A percentile compares a stretch with the other conserved stretches of the same genome.
phyloP scores from a whole-genome alignment of 1,284 basidiomycete genomes.

The Rhodotorula sp. region DNA sequence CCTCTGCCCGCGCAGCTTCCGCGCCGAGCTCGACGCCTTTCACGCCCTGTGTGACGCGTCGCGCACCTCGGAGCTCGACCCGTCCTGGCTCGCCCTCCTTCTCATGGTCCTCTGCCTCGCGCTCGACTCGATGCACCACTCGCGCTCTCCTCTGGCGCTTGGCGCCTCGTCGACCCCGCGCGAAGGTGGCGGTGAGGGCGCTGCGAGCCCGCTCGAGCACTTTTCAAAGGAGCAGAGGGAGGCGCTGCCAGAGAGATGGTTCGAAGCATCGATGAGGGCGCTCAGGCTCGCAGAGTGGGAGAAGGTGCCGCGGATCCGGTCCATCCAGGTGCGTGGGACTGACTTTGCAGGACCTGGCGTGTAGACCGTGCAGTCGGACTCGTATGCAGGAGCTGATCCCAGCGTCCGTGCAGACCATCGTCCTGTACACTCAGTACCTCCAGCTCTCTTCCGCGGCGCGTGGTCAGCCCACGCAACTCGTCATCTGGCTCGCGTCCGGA shows the following conservation, averaged over 20 bases:
- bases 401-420: constrained; percentile 30
- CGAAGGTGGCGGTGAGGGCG: neutral
- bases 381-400: neutral
- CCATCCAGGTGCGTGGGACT: constrained; percentile 30
- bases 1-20: constrained; percentile 19
- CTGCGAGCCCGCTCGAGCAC: constrained; percentile 18
- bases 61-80: constrained; percentile 35
- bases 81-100: constrained; percentile 39
- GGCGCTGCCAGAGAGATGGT: constrained; percentile 36
- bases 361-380: neutral
- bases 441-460: constrained; percentile 40
- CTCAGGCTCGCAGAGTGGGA: constrained; percentile 38
- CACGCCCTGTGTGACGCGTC: constrained; percentile 29
- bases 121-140: constrained; percentile 33
- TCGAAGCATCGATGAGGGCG: constrained; percentile 34
- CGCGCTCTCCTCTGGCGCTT: constrained; percentile 39
- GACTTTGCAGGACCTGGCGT: neutral
- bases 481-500: constrained; percentile 40
- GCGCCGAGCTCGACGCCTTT: constrained; percentile 39
- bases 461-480: constrained; percentile 40
- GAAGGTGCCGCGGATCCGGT: constrained; percentile 32
- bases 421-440: constrained; percentile 43
- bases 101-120: constrained; percentile 43
- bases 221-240: constrained; percentile 32
- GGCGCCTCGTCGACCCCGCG: constrained; percentile 3